A percentile compares a stretch with the other conserved stretches of the same genome.
Evolutionary conservation across 148 eudicot species (phyloP).

Genomic region (Nyssa sinensis): DNA sequence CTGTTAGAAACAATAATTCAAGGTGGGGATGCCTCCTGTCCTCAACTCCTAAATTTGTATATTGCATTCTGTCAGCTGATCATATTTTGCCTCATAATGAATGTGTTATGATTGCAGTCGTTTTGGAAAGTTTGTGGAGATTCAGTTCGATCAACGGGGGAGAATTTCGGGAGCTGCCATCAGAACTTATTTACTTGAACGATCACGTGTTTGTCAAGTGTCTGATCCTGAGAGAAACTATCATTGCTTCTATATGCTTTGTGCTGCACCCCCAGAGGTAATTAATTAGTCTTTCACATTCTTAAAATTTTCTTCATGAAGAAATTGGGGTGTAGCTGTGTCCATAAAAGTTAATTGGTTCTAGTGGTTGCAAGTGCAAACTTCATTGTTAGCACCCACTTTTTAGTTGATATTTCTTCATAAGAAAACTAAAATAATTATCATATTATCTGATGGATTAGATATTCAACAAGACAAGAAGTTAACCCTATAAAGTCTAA

Average conservation of each 20-base stretch:
- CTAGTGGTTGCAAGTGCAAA: neutral
- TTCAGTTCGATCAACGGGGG: conserved; percentile 63
- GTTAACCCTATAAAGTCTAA: neutral
- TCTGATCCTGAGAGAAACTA: conserved; percentile 80
- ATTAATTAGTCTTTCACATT: conserved; percentile 16
- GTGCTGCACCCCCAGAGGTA: conserved; percentile 77
- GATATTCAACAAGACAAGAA: neutral
- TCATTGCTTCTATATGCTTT: conserved; percentile 78
- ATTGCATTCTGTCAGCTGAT: neutral
- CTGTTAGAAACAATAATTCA: conserved; percentile 75
- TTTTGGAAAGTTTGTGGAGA: conserved; percentile 74
- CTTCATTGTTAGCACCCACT: neutral
- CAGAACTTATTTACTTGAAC: conserved; percentile 67
- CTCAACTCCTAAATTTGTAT: neutral
- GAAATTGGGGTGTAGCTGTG: neutral
- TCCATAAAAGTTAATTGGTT: neutral
- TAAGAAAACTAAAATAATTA: neutral
- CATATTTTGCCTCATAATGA: conserved; percentile 14
- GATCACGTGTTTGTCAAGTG: conserved; percentile 76
- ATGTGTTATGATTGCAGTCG: conserved; percentile 47
- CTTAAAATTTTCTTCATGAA: neutral
- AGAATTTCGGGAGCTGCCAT: conserved; percentile 79
- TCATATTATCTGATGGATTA: neutral
- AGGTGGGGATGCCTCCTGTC: conserved; percentile 33
- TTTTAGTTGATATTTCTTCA: neutral